These are phyloP conservation scores for Yarrowia sp. DNA, from an alignment of 805 yeast species.

Conservation along the genomic window DNA sequence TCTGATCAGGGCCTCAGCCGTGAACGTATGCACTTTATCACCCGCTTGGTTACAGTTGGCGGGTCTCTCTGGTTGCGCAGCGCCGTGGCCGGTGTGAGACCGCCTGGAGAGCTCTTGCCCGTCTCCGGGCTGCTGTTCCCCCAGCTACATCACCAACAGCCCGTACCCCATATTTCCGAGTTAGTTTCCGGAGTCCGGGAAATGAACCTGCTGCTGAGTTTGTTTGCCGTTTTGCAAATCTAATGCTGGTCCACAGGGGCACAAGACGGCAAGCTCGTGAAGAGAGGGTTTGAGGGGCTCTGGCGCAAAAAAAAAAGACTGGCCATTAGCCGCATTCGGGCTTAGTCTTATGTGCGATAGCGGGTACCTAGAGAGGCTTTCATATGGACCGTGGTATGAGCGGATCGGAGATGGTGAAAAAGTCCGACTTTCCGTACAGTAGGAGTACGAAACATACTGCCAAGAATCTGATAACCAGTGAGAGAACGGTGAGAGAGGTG, in stretches of 20 bases:
- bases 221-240: background rate
- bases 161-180: conserved; percentile 1
- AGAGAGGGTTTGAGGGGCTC: background rate
- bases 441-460: no score
- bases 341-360: background rate
- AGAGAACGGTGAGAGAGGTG: no score
- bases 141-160: no score
- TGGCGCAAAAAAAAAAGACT: no score
- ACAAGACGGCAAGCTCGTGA: background rate
- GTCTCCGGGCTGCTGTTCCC: no score
- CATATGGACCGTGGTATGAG: no score
- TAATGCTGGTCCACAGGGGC: background rate
- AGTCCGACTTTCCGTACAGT: background rate
- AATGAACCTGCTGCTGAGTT: background rate
- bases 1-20: conserved; percentile 20
- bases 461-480: no score
- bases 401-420: background rate
- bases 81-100: background rate
- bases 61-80: background rate
- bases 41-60: background rate
- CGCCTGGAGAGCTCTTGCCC: background rate
- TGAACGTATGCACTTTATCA: conserved; percentile 16
- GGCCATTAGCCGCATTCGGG: background rate
- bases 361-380: background rate
- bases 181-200: conserved; percentile 5